Base-by-base conservation (phyloP, 2,329 filamentous ascomycete species). In the Coleophoma cylindrospora region DNA sequence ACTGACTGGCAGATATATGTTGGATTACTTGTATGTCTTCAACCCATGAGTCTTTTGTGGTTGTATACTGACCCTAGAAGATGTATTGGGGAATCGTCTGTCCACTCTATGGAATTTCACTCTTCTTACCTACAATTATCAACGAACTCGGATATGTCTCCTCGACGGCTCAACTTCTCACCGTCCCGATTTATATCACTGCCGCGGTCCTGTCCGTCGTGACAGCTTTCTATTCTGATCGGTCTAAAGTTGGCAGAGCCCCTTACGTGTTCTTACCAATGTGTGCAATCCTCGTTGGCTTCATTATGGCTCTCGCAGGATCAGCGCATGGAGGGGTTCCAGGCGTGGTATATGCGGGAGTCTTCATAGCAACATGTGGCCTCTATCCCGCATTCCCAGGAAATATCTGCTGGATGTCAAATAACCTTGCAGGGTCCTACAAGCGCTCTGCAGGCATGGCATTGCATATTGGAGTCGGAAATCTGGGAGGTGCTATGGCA, bases 1-100 rank as follows among this genome's bases (percentile, higher is more conserved):
- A 56, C 65, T 14, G 73, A 76, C 50, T 75, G 71, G 72, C 72
- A 76, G 55, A 68, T 75, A 34, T 75, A 54, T 45, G 32, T 59
- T 14, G 40, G 48, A 14, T 15, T 54, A 8, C 36, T 54, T 9
- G 50, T 47, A 48, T 45, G 50, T n/a, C 14, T 15, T 50, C 40
- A 21, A 27, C 21, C 32, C 27, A 10, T 3, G 12, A 34, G 43
- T 21, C 47, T 10, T 12, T n/a, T 10, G 27, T 8, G 9, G 4
- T 33, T 4, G 19, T 19, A 19, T 37, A 40, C 58, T 56, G 1
- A 50, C 57, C 76, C 75, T 47, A 69, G 84, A 4, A 85, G 47
- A 80, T 86, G 45, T 85, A 84, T 60, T 84, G 81, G 74, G 80
- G 83, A n/a, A 81, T 84, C 47, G 69, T 74, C 27, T 71, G 66